Evolutionary conservation across 768 basidiomycete species (phyloP).

Genomic region (Imleria badia): DNA sequence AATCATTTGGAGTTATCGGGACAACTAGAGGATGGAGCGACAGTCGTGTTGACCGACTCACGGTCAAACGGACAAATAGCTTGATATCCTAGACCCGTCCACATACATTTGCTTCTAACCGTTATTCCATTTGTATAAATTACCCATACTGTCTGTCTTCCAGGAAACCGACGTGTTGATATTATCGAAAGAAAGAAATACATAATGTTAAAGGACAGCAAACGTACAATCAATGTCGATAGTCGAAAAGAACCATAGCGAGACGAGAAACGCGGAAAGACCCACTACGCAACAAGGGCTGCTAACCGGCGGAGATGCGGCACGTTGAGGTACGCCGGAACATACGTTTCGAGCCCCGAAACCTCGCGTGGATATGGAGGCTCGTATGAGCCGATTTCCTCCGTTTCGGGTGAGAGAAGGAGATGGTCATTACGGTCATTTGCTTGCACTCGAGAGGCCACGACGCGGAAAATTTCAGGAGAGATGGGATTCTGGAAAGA

Average conservation of each 20-base stretch:
- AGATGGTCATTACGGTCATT: conserved; percentile 98
- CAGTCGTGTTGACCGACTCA: conserved; percentile 16
- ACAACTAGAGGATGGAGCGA: conserved; percentile 56
- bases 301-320: conserved; percentile 86
- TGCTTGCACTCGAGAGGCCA: conserved; percentile 92
- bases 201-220: conserved; percentile 20
- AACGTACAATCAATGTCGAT: conserved; percentile 3
- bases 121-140: neutral
- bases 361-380: conserved; percentile 93
- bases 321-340: conserved; percentile 88
- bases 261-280: neutral
- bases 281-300: conserved; percentile 70
- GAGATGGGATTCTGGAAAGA: conserved; percentile 84
- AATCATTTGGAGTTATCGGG: conserved; percentile 49
- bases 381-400: conserved; percentile 96
- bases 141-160: neutral
- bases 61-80: neutral
- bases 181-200: conserved; percentile 21
- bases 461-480: conserved; percentile 94
- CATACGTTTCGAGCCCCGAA: conserved; percentile 93
- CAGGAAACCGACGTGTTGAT: conserved; percentile 1
- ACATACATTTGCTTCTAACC: neutral
- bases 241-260: neutral
- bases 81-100: neutral
- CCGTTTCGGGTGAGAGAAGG: conserved; percentile 91